Conservation (phyloP, 78 protist species). For the Dictyostelium brefeldianum region DNA sequence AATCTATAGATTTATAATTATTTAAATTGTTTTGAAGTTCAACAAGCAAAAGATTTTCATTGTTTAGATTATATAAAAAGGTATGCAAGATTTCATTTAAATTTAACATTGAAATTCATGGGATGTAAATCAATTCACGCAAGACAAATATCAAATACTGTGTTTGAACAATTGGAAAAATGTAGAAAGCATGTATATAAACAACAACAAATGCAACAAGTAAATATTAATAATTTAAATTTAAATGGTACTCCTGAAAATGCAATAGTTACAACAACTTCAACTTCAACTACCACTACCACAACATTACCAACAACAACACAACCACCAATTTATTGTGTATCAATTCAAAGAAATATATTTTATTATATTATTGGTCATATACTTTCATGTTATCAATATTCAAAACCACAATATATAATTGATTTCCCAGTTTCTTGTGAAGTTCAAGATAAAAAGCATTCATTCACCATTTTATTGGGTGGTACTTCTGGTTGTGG, state of each 20-base stretch:
- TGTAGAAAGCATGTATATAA: conserved; percentile 28
- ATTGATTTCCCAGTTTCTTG: conserved; percentile 74
- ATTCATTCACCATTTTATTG: conserved; percentile 69
- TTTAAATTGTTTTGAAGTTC: conserved; percentile 45
- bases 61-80: conserved; percentile 29
- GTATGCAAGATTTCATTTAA: conserved; percentile 68
- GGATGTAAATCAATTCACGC: conserved; percentile 75
- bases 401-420: conserved; percentile 66
- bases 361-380: conserved; percentile 55
- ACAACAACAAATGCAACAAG: conserved; percentile 28
- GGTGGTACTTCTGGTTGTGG: conserved; percentile 91
- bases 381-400: conserved; percentile 50
- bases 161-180: conserved; percentile 70
- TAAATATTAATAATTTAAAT: neutral
- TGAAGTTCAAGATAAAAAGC: conserved; percentile 76
- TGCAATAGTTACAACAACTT: neutral
- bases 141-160: conserved; percentile 53
- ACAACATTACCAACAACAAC: neutral
- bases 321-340: conserved; percentile 41
- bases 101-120: conserved; percentile 72
- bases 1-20: conserved; percentile 49
- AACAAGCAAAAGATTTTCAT: conserved; percentile 40
- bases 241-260: neutral
- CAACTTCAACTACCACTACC: neutral
- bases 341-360: conserved; percentile 42